phyloP scores from a whole-genome alignment of 164 flowering plant genomes.

The Vitis amurensis region DNA sequence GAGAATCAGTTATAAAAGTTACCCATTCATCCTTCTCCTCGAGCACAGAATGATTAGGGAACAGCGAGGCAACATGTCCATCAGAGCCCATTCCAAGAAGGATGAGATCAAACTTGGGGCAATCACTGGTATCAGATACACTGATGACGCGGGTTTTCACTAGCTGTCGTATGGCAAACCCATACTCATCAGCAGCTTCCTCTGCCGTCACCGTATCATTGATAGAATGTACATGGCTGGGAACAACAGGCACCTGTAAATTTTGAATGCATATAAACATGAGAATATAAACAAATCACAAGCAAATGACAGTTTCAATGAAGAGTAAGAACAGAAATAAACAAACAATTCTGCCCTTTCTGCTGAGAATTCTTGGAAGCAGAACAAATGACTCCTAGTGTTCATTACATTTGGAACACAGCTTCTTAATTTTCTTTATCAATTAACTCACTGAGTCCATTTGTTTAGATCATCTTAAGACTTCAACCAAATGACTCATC shows the following conservation, averaged over 20 bases:
- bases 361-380: too few relatives aligned
- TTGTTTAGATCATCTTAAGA: too few relatives aligned
- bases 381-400: too few relatives aligned
- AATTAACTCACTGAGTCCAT: too few relatives aligned
- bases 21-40: constrained; percentile 66
- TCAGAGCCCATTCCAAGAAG: constrained; percentile 85
- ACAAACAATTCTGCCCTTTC: too few relatives aligned
- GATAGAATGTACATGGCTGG: constrained; percentile 68
- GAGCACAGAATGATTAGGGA: constrained; percentile 57
- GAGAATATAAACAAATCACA: neutral
- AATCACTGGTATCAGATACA: constrained; percentile 59
- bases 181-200: constrained; percentile 73
- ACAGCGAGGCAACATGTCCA: constrained; percentile 74
- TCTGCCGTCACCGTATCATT: constrained; percentile 75
- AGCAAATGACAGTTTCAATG: too few relatives aligned
- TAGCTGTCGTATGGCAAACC: constrained; percentile 60
- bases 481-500: too few relatives aligned
- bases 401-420: too few relatives aligned
- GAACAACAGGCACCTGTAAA: constrained; percentile 63
- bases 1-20: constrained; percentile 71
- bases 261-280: constrained; percentile 1
- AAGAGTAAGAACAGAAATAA: too few relatives aligned
- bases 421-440: too few relatives aligned
- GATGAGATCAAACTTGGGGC: constrained; percentile 79
- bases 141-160: constrained; percentile 58